A percentile compares a stretch with the other conserved stretches of the same genome.
These are phyloP conservation scores for Colletotrichum sansevieriae DNA, from an alignment of 2,329 filamentous ascomycete genomes.

Conservation along the genomic window DNA sequence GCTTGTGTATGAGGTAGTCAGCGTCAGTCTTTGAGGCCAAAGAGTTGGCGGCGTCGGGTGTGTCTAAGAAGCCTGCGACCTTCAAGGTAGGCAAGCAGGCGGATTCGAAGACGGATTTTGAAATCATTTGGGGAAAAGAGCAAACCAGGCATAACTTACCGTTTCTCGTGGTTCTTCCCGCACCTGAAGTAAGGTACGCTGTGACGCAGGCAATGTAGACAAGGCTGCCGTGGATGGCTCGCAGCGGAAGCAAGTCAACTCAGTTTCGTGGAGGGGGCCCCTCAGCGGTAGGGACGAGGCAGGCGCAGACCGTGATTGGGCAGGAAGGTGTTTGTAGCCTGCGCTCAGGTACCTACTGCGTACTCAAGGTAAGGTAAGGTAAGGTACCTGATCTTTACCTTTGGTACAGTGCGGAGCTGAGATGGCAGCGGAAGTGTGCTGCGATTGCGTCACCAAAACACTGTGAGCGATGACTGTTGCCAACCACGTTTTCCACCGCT, in stretches of 20 bases:
- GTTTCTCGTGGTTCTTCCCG: not conserved
- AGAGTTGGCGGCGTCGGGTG: conserved; percentile 7
- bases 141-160: not conserved
- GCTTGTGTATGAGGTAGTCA: conserved; percentile 7
- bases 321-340: not conserved
- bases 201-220: not conserved
- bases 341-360: too few relatives aligned
- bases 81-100: not conserved
- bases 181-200: not conserved
- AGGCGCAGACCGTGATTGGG: not conserved
- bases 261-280: not conserved
- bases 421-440: too few relatives aligned
- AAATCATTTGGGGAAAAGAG: not conserved
- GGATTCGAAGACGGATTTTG: too few relatives aligned
- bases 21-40: conserved; percentile 13
- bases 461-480: too few relatives aligned
- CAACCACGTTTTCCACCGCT: too few relatives aligned
- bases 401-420: too few relatives aligned
- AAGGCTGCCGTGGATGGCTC: not conserved
- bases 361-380: too few relatives aligned
- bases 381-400: not conserved
- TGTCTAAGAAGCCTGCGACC: not conserved
- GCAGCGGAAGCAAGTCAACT: not conserved
- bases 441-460: too few relatives aligned
- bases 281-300: not conserved